Conservation (phyloP, 1,139 yeast genomes). For the Komagataea norvegica region DNA sequence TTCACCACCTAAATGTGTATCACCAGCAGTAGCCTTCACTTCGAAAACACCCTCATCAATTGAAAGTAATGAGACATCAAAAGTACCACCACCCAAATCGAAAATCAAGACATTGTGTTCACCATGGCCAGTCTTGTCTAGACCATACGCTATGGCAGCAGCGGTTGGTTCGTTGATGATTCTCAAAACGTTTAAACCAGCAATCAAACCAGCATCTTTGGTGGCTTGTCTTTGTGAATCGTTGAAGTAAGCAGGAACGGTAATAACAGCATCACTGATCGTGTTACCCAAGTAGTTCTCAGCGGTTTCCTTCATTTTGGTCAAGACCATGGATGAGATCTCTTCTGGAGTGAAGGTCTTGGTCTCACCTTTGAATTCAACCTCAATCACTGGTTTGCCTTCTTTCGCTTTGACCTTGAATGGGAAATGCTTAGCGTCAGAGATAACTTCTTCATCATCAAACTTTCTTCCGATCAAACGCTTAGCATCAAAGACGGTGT, state of each 20-base stretch:
- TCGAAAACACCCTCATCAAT: constrained; percentile 96
- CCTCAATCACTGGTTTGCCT: constrained; percentile 58
- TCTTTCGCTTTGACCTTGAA: constrained; percentile 52
- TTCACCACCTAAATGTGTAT: constrained; percentile 98
- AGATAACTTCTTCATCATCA: constrained; percentile 50
- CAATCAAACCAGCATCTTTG: constrained; percentile 95
- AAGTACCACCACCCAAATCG: constrained; percentile 98
- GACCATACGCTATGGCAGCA: constrained; percentile 96
- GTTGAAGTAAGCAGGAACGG: constrained; percentile 95
- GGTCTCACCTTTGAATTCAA: constrained; percentile 62
- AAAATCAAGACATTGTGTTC: constrained; percentile 88
- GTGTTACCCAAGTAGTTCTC: constrained; percentile 57
- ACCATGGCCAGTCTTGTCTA: constrained; percentile 75
- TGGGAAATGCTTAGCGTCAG: constrained; percentile 60
- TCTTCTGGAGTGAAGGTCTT: constrained; percentile 63
- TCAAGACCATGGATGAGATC: constrained; percentile 61
- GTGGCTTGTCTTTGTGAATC: constrained; percentile 99
- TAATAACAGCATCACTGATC: constrained; percentile 70
- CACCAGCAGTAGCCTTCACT: constrained; percentile 98
- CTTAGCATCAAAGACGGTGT: constrained; percentile 66
- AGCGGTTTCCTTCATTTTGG: constrained; percentile 65
- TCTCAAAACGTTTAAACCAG: constrained; percentile 90
- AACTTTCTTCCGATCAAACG: constrained; percentile 66
- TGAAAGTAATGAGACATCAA: constrained; percentile 88
- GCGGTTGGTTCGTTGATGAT: constrained; percentile 98